Evolutionary conservation across 306 rosid species (phyloP).

Genomic region (Hippophae gyantsensis): DNA sequence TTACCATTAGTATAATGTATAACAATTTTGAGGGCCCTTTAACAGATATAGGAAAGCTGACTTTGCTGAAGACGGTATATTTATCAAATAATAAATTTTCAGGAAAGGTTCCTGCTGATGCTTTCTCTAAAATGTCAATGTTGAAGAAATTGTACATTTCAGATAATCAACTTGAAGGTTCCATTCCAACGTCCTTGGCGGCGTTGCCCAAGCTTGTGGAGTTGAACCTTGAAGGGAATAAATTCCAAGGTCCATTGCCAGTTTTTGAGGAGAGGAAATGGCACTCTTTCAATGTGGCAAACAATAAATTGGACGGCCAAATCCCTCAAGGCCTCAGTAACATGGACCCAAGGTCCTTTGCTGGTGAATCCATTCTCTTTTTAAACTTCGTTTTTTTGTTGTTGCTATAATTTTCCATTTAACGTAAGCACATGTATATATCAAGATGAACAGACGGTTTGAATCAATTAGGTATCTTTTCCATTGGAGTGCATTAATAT

Average conservation of each 20-base stretch:
- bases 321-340: constrained; percentile 36
- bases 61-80: constrained; percentile 38
- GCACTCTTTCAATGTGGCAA: constrained; percentile 35
- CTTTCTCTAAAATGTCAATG: constrained; percentile 38
- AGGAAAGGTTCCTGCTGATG: constrained; percentile 34
- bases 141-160: constrained; percentile 63
- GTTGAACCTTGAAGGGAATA: constrained; percentile 48
- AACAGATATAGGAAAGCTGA: constrained; percentile 36
- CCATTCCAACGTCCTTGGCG: constrained; percentile 43
- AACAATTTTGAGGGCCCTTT: constrained; percentile 41
- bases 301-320: constrained; percentile 47
- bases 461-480: too few relatives aligned
- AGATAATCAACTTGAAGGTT: constrained; percentile 42
- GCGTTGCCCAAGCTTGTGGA: constrained; percentile 40
- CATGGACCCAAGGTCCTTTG: constrained; percentile 27
- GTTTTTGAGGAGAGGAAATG: constrained; percentile 18
- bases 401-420: neutral
- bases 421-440: too few relatives aligned
- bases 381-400: neutral
- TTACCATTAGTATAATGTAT: constrained; percentile 49
- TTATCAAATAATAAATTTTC: constrained; percentile 57
- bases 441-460: too few relatives aligned
- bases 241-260: constrained; percentile 54
- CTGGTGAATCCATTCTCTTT: constrained; percentile 29
- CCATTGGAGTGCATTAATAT: too few relatives aligned